Percentiles rank a stretch among this genome's conserved stretches.
phyloP scores from a whole-genome alignment of 352 stramenopile species.

The Pythium utonaiense region DNA sequence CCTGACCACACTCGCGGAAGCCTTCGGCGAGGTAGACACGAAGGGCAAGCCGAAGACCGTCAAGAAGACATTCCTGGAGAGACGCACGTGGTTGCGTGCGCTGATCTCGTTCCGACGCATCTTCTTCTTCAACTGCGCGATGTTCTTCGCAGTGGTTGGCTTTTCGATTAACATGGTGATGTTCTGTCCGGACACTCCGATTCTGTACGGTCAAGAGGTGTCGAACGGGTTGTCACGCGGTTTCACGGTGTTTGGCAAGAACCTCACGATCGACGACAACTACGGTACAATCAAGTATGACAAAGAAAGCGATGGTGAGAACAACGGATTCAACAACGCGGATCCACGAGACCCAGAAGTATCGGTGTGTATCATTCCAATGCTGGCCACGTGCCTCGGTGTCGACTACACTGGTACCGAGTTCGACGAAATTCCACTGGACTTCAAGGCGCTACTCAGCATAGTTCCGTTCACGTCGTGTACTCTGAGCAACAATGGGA shows the following conservation, averaged over 20 bases:
- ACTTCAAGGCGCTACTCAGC: conserved; percentile 67
- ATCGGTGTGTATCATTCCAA: conserved; percentile 48
- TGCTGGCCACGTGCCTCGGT: conserved; percentile 65
- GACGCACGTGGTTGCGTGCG: conserved; percentile 68
- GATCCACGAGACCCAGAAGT: conserved; percentile 1
- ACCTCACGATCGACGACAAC: conserved; percentile 41
- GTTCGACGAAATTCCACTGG: conserved; percentile 57
- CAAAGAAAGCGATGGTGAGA: conserved; percentile 7
- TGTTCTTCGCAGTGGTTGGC: conserved; percentile 60
- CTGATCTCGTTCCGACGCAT: conserved; percentile 77
- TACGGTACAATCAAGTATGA: conserved; percentile 23
- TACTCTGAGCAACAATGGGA: conserved; percentile 36
- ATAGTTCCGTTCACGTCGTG: conserved; percentile 67
- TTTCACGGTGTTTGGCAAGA: conserved; percentile 69
- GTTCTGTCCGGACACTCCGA: conserved; percentile 69
- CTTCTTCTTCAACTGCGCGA: conserved; percentile 71
- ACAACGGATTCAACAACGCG: conserved; percentile 23
- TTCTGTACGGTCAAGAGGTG: conserved; percentile 64
- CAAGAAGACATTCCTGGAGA: conserved; percentile 82
- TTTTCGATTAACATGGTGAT: conserved; percentile 74
- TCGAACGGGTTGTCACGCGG: conserved; percentile 36
- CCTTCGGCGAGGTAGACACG: conserved; percentile 69
- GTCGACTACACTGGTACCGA: conserved; percentile 41
- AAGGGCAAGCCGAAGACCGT: conserved; percentile 76
- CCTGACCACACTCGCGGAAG: conserved; percentile 49